Conservation (phyloP, 23 red algal species). For the Pyropia yezoensis region DNA sequence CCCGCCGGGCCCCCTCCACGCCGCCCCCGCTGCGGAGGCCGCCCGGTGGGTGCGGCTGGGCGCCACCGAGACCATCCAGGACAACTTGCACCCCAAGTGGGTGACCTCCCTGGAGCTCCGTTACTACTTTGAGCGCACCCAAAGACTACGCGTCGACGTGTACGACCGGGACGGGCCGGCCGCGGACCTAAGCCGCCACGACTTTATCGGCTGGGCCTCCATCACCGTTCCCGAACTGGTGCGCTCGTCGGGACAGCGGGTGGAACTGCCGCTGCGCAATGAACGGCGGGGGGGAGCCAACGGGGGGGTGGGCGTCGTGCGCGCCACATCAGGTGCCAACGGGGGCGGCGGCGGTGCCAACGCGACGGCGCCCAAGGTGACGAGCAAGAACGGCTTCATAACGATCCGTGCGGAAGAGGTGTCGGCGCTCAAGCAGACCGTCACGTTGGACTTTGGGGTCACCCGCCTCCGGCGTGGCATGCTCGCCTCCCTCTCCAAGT, state of each 20-base stretch:
- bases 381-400: conserved; percentile 6
- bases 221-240: conserved; percentile 34
- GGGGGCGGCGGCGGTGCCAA: too few species aligned
- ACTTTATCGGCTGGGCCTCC: conserved; percentile 28
- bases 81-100: conserved; percentile 22
- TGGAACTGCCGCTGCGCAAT: conserved; percentile 21
- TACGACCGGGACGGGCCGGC: conserved; percentile 35
- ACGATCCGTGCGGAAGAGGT: conserved; percentile 49
- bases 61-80: conserved; percentile 35
- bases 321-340: too few species aligned
- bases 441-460: too few species aligned
- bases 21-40: background rate
- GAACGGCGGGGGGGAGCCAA: too few species aligned
- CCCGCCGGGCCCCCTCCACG: background rate
- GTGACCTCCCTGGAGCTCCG: conserved; percentile 41
- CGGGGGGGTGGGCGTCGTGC: too few species aligned
- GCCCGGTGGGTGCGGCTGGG: conserved; percentile 32
- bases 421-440: conserved; percentile 21
- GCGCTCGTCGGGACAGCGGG: conserved; percentile 18
- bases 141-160: conserved; percentile 46
- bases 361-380: conserved; percentile 5
- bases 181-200: conserved; percentile 14
- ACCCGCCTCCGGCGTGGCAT: too few species aligned
- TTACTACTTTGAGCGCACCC: conserved; percentile 58
- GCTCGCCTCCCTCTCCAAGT: too few species aligned